phyloP scores from a whole-genome alignment of 2,329 filamentous ascomycete species.

The Teratosphaeriaceae sp. region DNA sequence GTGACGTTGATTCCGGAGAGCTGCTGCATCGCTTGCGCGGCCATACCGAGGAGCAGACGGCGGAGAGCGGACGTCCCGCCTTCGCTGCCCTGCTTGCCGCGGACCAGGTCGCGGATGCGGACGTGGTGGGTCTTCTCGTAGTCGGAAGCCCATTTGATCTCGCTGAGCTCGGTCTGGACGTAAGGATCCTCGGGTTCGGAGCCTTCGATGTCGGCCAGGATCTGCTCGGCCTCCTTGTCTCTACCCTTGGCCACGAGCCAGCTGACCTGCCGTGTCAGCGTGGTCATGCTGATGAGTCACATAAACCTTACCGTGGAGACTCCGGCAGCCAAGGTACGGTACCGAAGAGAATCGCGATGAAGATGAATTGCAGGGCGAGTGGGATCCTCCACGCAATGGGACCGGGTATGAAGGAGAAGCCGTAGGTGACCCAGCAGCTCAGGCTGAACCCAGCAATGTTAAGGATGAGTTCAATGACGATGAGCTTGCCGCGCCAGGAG shows the following conservation, averaged over 20 bases:
- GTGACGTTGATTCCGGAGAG: constrained; percentile 29
- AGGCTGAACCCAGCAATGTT: constrained; percentile 29
- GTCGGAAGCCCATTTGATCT: constrained; percentile 43
- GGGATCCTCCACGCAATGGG: constrained; percentile 42
- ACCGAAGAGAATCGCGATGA: constrained; percentile 30
- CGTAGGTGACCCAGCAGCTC: constrained; percentile 29
- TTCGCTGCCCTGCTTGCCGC: constrained; percentile 34
- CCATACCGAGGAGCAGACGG: constrained; percentile 46
- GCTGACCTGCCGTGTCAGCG: too few species aligned
- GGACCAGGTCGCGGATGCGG: constrained; percentile 44
- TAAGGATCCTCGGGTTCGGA: constrained; percentile 40
- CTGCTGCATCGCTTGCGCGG: constrained; percentile 49
- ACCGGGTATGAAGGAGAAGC: constrained; percentile 33
- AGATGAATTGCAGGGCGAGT: constrained; percentile 40
- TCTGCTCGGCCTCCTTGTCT: constrained; percentile 41
- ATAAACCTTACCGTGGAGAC: constrained; percentile 26
- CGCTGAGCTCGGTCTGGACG: constrained; percentile 37
- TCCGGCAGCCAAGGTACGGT: constrained; percentile 34
- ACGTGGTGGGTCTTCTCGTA: constrained; percentile 47
- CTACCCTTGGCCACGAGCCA: constrained; percentile 37
- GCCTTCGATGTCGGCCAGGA: constrained; percentile 44
- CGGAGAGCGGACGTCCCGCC: constrained; percentile 45
- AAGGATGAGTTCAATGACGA: constrained; percentile 29
- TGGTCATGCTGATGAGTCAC: too few species aligned
- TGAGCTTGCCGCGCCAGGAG: constrained; percentile 26